phyloP scores from a whole-genome alignment of 139 green algal species.

The Chlamydomonas eustigma region DNA sequence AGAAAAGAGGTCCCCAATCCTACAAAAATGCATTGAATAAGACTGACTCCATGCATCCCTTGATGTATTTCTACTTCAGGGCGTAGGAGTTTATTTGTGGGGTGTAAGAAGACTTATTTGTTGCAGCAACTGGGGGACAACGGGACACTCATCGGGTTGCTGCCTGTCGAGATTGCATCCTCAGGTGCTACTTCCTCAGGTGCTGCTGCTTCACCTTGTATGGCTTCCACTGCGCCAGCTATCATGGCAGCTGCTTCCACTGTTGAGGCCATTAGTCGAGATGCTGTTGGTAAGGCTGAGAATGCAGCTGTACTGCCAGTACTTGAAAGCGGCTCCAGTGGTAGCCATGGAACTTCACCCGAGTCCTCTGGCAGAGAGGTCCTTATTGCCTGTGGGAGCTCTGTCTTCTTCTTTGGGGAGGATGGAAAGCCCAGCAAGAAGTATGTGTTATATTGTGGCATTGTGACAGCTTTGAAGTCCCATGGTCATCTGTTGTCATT shows the following conservation, averaged over 20 bases:
- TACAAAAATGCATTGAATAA: too few species aligned
- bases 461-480: too few species aligned
- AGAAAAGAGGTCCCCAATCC: too few species aligned
- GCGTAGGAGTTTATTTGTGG: neutral
- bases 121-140: neutral
- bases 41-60: too few species aligned
- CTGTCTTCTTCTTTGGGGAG: neutral
- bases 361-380: slow-evolving; percentile 14
- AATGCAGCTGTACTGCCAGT: neutral
- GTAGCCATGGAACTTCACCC: neutral
- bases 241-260: neutral
- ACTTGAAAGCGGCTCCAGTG: neutral
- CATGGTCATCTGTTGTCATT: too few species aligned
- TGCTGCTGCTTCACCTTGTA: neutral
- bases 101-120: neutral
- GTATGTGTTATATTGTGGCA: too few species aligned
- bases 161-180: neutral
- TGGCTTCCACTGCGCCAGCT: neutral
- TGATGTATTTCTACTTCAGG: too few species aligned
- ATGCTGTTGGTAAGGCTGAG: neutral
- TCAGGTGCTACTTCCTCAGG: neutral
- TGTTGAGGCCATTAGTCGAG: neutral
- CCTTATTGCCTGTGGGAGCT: neutral
- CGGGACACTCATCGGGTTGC: neutral
- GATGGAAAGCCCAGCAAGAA: slow-evolving; percentile 8